Evolutionary conservation across 805 yeast genomes (phyloP), one percentile per base, ranked within the genome.

Genomic region (Ogataea minuta): DNA sequence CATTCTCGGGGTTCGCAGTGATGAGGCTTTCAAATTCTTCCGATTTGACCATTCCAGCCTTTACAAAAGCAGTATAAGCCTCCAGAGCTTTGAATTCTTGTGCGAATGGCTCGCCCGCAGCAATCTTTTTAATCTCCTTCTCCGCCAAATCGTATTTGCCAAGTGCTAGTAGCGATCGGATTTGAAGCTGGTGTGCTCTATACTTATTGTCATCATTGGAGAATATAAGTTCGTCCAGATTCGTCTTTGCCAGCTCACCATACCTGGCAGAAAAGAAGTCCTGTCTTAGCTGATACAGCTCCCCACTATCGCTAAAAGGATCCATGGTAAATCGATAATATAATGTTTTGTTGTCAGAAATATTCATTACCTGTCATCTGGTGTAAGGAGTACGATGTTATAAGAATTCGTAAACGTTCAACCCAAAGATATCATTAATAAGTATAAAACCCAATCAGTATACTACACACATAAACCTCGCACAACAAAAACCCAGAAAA

Each of bases 201-300:
- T 40, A 39, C 35, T 59, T 46, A 38, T 56, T 53, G 20, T 52
- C 46, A 23, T 50, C 48, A 35, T 45, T 52, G 12, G 50, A 43
- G 46, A 57, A 57, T 23, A 60, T 54, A 14, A 58, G 44, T 30
- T 56, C 60, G 7, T 50, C 50, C 8, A 58, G 24, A 28, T 50
- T 46, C 9, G 49, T 25, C 16, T 45, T 31, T 4, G 43, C 45
- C 16, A 53, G 26, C 14, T 53, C 56, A 4, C 35, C 21, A 33
- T 53, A 54, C 39, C 51, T 50, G 14, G 62, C 52, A 23, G 56
- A 44, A 28, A 51, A 46, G 62, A 55, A 30, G 54, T 57, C 43
- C 53, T 56, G 49, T 54, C 63, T 46, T 11, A 60, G 40, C 9
- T 57, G 56, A 34, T 56, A 60, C 12, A 65, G 50, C 34, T 54